These are phyloP conservation scores for Bassia scoparia DNA, from an alignment of 148 eudicot genomes.

Conservation along the genomic window DNA sequence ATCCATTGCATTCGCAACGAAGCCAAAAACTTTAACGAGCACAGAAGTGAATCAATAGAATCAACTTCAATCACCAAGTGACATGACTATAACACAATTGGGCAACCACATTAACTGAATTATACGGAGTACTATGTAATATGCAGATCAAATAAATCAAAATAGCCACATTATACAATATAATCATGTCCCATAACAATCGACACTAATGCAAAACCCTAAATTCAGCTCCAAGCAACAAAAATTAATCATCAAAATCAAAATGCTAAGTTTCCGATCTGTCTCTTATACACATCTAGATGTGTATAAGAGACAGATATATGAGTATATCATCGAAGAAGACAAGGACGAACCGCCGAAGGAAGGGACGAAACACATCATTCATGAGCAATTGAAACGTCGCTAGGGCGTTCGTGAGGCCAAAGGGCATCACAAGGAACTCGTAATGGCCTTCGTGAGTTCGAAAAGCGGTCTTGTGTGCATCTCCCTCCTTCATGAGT, in stretches of 20 bases:
- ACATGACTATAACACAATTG: neutral
- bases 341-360: too few relatives aligned
- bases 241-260: conserved; percentile 1
- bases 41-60: neutral
- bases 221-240: neutral
- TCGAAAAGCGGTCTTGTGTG: too few relatives aligned
- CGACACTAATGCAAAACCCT: neutral
- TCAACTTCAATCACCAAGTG: neutral
- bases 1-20: neutral
- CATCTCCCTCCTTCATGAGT: too few relatives aligned
- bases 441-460: too few relatives aligned
- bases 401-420: too few relatives aligned
- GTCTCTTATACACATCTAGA: too few relatives aligned
- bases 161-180: neutral
- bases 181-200: neutral
- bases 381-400: too few relatives aligned
- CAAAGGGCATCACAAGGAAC: too few relatives aligned
- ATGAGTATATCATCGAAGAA: too few relatives aligned
- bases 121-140: neutral
- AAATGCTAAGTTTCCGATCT: neutral
- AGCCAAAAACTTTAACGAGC: neutral
- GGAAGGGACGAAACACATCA: too few relatives aligned
- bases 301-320: too few relatives aligned
- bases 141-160: neutral
- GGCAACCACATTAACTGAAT: neutral